Percentiles rank a stretch among this genome's conserved stretches.
Evolutionary conservation across 2,329 filamentous ascomycete genomes (phyloP).

Genomic region (Hypoxylon sp.): DNA sequence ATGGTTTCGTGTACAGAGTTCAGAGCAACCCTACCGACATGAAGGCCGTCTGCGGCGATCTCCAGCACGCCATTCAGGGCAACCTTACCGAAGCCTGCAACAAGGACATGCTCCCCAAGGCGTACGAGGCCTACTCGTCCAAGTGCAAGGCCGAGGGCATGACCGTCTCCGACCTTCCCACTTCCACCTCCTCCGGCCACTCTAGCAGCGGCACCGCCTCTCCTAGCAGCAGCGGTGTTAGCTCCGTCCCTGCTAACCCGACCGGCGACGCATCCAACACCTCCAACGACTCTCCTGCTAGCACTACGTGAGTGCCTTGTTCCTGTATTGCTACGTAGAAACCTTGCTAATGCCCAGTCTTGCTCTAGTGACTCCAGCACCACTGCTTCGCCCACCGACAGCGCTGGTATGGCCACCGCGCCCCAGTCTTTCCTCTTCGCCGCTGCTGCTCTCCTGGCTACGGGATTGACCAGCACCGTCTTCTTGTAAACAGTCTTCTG

Average conservation of each 20-base stretch:
- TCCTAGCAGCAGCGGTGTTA: slow-evolving; percentile 10
- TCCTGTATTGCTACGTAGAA: not conserved
- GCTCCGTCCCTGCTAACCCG: slow-evolving; percentile 13
- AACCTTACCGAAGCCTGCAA: slow-evolving; percentile 34
- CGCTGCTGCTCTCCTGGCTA: slow-evolving; percentile 32
- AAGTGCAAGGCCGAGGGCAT: slow-evolving; percentile 35
- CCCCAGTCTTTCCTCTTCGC: slow-evolving; percentile 34
- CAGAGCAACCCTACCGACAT: slow-evolving; percentile 34
- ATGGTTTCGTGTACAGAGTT: slow-evolving; percentile 15
- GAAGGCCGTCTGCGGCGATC: slow-evolving; percentile 47
- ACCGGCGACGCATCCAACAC: slow-evolving; percentile 12
- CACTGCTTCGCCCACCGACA: slow-evolving; percentile 17
- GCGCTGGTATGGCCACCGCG: slow-evolving; percentile 26
- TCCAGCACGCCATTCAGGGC: slow-evolving; percentile 37
- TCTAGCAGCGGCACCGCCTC: slow-evolving; percentile 28
- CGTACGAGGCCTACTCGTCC: slow-evolving; percentile 35
- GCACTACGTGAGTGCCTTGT: slow-evolving; percentile 27
- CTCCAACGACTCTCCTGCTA: slow-evolving; percentile 14
- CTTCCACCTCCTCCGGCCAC: slow-evolving; percentile 24
- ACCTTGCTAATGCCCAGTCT: slow-evolving; percentile 11
- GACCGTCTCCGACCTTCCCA: slow-evolving; percentile 30
- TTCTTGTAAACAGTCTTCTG: slow-evolving; percentile 26
- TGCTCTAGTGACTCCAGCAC: slow-evolving; percentile 18
- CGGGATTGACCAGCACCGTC: slow-evolving; percentile 34
- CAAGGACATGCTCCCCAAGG: slow-evolving; percentile 24